Conservation (phyloP, 2,329 filamentous ascomycete species). For the Fusarium dimerum region DNA sequence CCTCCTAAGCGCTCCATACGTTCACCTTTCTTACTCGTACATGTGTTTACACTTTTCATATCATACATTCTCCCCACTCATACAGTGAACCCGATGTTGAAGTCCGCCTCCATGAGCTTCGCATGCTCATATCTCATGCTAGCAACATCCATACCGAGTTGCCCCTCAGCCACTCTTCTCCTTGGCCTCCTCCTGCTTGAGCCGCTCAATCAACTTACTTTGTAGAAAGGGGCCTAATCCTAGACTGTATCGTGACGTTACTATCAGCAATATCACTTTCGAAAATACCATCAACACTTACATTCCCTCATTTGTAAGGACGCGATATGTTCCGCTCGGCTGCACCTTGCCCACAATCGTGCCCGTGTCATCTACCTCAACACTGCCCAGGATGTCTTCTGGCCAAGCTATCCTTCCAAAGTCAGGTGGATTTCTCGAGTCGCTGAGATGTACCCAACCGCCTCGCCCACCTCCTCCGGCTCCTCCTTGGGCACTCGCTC, state of each 20-base stretch:
- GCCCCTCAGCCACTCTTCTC: slow-evolving; percentile 30
- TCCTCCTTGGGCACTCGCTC: slow-evolving; percentile 62
- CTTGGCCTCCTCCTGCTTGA: slow-evolving; percentile 52
- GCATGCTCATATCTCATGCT: neutral
- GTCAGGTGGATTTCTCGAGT: slow-evolving; percentile 63
- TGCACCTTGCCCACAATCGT: slow-evolving; percentile 59
- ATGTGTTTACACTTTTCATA: too few species aligned
- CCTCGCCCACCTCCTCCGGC: slow-evolving; percentile 60
- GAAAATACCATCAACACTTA: slow-evolving; percentile 43
- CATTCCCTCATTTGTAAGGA: slow-evolving; percentile 68
- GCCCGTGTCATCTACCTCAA: slow-evolving; percentile 62
- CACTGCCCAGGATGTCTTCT: slow-evolving; percentile 69
- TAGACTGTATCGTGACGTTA: slow-evolving; percentile 28
- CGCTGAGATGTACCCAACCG: slow-evolving; percentile 66
- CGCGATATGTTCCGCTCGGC: slow-evolving; percentile 62
- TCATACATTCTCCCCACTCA: too few species aligned
- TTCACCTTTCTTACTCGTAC: too few species aligned
- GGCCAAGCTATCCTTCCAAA: slow-evolving; percentile 69
- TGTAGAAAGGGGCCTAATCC: slow-evolving; percentile 47
- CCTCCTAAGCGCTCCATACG: too few species aligned
- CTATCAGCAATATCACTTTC: slow-evolving; percentile 1
- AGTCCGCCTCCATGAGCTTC: too few species aligned
- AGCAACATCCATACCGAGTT: neutral
- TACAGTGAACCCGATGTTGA: too few species aligned
- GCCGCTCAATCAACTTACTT: slow-evolving; percentile 53